Percentiles rank a stretch among this genome's conserved stretches.
Evolutionary conservation across 2,329 filamentous ascomycete species (phyloP).

Genomic region (Incumbomyces lentus): DNA sequence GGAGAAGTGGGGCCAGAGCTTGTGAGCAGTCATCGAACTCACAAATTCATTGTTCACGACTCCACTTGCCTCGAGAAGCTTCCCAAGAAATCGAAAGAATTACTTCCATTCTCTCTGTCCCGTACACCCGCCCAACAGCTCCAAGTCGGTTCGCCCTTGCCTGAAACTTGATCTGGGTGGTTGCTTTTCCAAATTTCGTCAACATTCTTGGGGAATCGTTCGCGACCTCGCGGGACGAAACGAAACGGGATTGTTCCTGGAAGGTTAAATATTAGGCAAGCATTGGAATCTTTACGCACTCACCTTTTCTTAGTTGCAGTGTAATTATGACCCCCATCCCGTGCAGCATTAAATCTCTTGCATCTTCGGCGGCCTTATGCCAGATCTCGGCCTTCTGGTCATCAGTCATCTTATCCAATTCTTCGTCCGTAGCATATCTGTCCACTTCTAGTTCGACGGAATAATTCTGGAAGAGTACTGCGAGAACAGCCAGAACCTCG

Average conservation of each 20-base stretch:
- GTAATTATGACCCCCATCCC: conserved; percentile 57
- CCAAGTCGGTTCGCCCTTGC: conserved; percentile 6
- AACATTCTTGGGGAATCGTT: conserved; percentile 46
- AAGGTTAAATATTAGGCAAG: neutral
- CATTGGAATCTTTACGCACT: neutral
- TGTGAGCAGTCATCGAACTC: neutral
- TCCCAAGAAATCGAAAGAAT: neutral
- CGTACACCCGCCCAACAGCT: conserved; percentile 1
- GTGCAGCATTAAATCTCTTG: conserved; percentile 41
- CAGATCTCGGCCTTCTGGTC: conserved; percentile 46
- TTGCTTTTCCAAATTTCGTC: conserved; percentile 21
- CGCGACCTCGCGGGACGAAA: conserved; percentile 57
- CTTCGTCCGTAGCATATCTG: conserved; percentile 44
- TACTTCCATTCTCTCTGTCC: neutral
- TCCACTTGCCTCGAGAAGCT: no score
- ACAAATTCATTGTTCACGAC: neutral
- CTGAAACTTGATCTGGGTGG: conserved; percentile 14
- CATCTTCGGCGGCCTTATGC: conserved; percentile 48
- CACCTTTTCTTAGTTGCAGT: conserved; percentile 54
- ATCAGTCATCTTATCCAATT: conserved; percentile 42
- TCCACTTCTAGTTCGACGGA: conserved; percentile 62
- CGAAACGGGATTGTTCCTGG: conserved; percentile 50
- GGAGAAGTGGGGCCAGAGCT: neutral
- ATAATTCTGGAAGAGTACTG: conserved; percentile 45
- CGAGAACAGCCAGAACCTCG: conserved; percentile 44